Conservation (phyloP, 495 filamentous ascomycete genomes). For the Apiosordaria backusii region DNA sequence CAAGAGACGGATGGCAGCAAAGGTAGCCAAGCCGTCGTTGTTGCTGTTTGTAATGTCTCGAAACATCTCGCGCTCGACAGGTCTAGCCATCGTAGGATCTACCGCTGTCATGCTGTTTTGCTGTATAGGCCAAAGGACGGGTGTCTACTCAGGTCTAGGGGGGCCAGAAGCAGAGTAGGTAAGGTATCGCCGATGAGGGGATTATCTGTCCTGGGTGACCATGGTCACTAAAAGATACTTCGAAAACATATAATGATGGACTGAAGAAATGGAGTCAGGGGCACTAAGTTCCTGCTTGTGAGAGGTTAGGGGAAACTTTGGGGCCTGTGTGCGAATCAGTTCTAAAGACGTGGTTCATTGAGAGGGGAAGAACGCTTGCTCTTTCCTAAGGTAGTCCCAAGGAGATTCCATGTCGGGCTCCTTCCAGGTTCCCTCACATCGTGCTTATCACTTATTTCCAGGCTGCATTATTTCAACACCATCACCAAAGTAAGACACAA, state of each 20-base stretch:
- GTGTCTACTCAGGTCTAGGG: not conserved
- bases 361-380: too few relatives aligned
- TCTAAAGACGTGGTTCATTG: too few relatives aligned
- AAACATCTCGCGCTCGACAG: not conserved
- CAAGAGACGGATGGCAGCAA: constrained; percentile 4
- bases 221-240: not conserved
- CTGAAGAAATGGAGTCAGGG: too few relatives aligned
- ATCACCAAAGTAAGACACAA: too few relatives aligned
- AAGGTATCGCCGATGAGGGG: not conserved
- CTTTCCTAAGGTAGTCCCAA: too few relatives aligned
- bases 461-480: too few relatives aligned
- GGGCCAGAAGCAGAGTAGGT: not conserved
- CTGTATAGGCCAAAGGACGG: not conserved
- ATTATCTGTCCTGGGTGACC: not conserved
- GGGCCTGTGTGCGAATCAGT: too few relatives aligned
- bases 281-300: too few relatives aligned
- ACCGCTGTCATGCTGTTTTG: not conserved
- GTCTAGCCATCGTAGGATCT: not conserved
- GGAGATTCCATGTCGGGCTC: too few relatives aligned
- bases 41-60: not conserved
- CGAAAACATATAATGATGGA: too few relatives aligned
- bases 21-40: not conserved
- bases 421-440: too few relatives aligned
- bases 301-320: not conserved
- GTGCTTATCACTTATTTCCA: too few relatives aligned